A percentile compares a stretch with the other conserved stretches of the same genome.
Conservation (phyloP, 257 asterid species). For the Solanum bukasovii region DNA sequence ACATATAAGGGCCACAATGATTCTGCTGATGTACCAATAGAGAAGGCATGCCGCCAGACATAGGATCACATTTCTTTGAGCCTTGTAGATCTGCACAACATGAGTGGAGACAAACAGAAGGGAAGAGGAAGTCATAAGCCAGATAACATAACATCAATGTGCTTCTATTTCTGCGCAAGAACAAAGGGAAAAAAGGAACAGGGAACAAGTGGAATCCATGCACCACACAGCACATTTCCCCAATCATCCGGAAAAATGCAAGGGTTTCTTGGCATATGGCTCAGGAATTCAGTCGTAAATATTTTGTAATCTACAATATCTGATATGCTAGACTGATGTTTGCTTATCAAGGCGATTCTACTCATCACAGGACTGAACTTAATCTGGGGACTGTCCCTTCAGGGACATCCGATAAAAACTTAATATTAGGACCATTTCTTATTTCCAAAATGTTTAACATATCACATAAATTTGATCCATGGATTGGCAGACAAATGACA, state of each 20-base stretch:
- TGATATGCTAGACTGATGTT: not conserved
- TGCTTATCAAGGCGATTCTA: not conserved
- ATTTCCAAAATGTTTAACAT: not conserved
- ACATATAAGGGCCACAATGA: not conserved
- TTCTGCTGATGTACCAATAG: constrained; percentile 42
- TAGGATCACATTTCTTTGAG: constrained; percentile 72
- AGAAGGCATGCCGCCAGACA: constrained; percentile 62
- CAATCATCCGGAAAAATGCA: not conserved
- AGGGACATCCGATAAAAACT: not conserved
- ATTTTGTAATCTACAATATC: not conserved
- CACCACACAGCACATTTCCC: not conserved
- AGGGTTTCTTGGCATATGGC: not conserved
- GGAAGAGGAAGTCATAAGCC: not conserved
- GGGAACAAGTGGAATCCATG: not conserved
- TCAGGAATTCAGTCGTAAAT: not conserved
- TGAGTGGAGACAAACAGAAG: not conserved
- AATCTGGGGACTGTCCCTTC: not conserved
- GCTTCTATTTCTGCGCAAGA: not conserved
- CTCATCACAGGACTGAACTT: not conserved
- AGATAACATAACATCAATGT: not conserved
- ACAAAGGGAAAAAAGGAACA: not conserved
- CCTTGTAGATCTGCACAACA: constrained; percentile 56
- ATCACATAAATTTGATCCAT: no score
- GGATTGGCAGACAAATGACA: not conserved
- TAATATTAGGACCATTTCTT: not conserved